phyloP scores from a whole-genome alignment of 1,284 basidiomycete genomes.

The Malassezia nana region DNA sequence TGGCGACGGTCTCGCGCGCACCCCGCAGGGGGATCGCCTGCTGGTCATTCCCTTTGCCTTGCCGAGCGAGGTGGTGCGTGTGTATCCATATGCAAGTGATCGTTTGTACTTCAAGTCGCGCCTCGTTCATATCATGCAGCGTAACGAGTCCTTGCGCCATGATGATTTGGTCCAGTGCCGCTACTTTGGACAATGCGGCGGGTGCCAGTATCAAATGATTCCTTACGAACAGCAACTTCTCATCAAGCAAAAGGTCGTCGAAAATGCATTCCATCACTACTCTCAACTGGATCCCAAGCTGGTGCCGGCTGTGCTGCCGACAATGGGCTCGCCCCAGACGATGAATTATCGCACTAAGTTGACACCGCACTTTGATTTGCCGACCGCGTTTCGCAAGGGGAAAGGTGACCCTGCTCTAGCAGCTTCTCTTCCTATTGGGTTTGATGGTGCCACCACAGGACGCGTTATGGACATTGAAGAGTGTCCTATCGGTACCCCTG shows the following conservation, averaged over 20 bases:
- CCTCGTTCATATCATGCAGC: slow-evolving; percentile 23
- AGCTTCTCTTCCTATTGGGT: slow-evolving; percentile 73
- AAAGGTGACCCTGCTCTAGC: slow-evolving; percentile 45
- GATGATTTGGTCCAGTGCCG: slow-evolving; percentile 35
- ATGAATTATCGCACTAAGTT: slow-evolving; percentile 93
- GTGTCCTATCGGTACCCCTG: slow-evolving; percentile 78
- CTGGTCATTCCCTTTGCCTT: slow-evolving; percentile 37
- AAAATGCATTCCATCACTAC: slow-evolving; percentile 59
- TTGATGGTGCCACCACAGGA: slow-evolving; percentile 68
- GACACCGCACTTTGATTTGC: slow-evolving; percentile 86
- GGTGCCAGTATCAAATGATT: slow-evolving; percentile 53
- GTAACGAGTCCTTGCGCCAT: slow-evolving; percentile 16
- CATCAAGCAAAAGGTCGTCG: slow-evolving; percentile 76
- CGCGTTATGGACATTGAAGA: slow-evolving; percentile 90
- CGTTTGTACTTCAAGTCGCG: slow-evolving; percentile 32
- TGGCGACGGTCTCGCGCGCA: slow-evolving; percentile 40
- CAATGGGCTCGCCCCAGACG: slow-evolving; percentile 74
- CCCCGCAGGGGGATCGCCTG: slow-evolving; percentile 32
- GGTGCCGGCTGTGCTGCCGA: slow-evolving; percentile 63
- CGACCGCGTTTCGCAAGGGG: slow-evolving; percentile 52
- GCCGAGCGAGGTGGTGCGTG: slow-evolving; percentile 35
- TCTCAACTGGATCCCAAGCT: slow-evolving; percentile 53
- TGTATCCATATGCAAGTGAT: slow-evolving; percentile 30
- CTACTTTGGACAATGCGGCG: slow-evolving; percentile 45
- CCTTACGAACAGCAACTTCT: slow-evolving; percentile 75